Percentiles rank a stretch among this genome's conserved stretches.
These are phyloP conservation scores for Straminergon stramineum DNA, from an alignment of 225 moss, liverwort and hornwort genomes.

Conservation along the genomic window DNA sequence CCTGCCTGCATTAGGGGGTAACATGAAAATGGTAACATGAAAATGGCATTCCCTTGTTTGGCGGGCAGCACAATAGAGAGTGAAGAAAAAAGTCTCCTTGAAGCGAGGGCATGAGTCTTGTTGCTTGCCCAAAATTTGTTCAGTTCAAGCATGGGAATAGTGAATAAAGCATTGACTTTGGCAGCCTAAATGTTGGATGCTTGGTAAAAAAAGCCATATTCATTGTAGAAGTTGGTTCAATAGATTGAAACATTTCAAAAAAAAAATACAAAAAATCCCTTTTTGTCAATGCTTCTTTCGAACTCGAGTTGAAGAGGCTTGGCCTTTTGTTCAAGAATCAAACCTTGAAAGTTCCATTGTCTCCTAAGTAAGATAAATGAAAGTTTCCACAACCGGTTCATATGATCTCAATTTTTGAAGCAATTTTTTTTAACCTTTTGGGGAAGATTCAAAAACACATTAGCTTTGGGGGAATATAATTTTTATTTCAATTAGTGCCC, in stretches of 20 bases:
- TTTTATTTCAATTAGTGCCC: rapidly evolving
- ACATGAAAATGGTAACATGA: no score
- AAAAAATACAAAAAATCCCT: background rate
- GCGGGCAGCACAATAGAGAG: rapidly evolving
- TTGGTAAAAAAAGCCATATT: background rate
- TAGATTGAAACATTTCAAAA: background rate
- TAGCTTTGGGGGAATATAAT: no score
- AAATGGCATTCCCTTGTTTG: background rate
- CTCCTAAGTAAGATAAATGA: rapidly evolving
- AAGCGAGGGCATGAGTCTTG: no score
- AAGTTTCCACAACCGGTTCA: rapidly evolving
- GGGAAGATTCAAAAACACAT: no score
- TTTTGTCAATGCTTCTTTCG: rapidly evolving
- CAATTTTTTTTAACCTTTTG: background rate
- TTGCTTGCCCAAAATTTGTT: background rate
- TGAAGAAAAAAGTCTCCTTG: background rate
- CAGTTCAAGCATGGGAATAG: background rate
- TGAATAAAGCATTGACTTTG: background rate
- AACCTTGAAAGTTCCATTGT: rapidly evolving
- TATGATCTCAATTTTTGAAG: rapidly evolving
- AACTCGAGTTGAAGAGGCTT: rapidly evolving
- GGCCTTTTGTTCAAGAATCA: rapidly evolving
- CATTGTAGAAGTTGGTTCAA: background rate
- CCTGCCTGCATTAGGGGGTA: no score
- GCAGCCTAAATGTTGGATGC: rapidly evolving